Base-by-base conservation (phyloP, 2,329 filamentous ascomycete genomes). In the Xylaria sp. region DNA sequence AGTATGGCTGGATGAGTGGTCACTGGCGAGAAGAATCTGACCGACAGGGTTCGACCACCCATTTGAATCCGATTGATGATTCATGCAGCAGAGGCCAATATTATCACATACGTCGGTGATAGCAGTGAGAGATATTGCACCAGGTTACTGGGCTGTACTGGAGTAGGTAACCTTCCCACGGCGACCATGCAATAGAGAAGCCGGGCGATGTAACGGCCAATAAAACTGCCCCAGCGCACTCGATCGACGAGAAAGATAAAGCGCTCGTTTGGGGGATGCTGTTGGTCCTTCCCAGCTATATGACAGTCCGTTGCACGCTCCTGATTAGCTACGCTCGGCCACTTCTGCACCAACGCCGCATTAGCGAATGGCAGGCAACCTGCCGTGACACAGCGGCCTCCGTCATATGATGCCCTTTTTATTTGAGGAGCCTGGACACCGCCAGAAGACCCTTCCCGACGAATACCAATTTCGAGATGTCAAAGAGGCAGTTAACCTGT, bases 341-440 rank as follows among this genome's bases (percentile, higher is more conserved):
- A 44, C 50, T 41, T 60, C 28, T 67, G 62, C 46, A 46, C 56
- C 46, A 46, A 15, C 57, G 52, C 41, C 55, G 66, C 62, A 55
- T 69, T 71, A 70, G 63, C 61, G 63, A 71, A 70, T 70, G 64
- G 56, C 20, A 46, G 58, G 56, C 66, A 66, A 34, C 60, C 66
- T 69, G 67, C 32, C 41, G 69, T 71, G 66, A 51, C 60, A 71
- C 69, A 58, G 39, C 60, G 48, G 44, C 50, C 52, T 58, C 63
- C 62, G 58, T 72, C 70, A 70, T 72, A 70, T 70, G 68, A 70
- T 68, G 37, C 46, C 56, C n/a, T 50, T 55, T 64, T 66, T 39
- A 13, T 51, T 44, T 58, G 37, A 10, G 61, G 39, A 68, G 25
- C 65, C 39, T 52, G 37, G 39, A 23, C 32, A 20, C 52, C 28